Percentiles rank a stretch among this genome's conserved stretches.
Conservation (phyloP, 805 yeast genomes). For the Candida sithepensis region DNA sequence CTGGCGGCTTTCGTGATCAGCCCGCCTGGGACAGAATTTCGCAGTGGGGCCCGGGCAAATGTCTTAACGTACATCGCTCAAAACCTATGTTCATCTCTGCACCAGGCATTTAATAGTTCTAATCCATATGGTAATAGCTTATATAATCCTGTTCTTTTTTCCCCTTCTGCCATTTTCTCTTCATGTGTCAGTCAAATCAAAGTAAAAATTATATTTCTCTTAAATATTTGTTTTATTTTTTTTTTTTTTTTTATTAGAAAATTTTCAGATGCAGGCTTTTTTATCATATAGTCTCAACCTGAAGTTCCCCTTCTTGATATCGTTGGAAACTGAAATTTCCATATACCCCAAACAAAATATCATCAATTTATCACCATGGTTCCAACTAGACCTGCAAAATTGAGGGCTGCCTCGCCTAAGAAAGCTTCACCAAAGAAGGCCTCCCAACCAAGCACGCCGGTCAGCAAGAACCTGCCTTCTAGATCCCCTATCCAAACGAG, state of each 20-base stretch:
- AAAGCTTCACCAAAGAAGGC: constrained; percentile 1
- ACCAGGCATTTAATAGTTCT: too few relatives aligned
- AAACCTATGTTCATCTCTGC: neutral
- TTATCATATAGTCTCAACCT: neutral
- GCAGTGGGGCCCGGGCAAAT: too few relatives aligned
- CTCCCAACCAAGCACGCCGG: constrained; percentile 3
- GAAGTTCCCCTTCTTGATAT: too few relatives aligned
- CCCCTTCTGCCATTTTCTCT: neutral
- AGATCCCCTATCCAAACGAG: constrained; percentile 24
- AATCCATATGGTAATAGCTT: neutral
- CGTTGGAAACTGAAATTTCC: too few relatives aligned
- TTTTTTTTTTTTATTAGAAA: neutral
- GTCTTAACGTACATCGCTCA: too few relatives aligned
- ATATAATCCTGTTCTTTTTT: neutral
- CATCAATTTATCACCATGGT: constrained; percentile 6
- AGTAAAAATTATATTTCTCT: too few relatives aligned
- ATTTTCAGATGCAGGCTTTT: neutral
- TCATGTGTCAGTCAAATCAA: neutral
- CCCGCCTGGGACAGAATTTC: too few relatives aligned
- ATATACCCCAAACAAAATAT: neutral
- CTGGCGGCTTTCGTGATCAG: too few relatives aligned
- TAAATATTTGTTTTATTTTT: neutral
- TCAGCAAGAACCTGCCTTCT: constrained; percentile 11
- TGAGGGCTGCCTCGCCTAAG: too few relatives aligned
- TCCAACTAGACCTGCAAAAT: constrained; percentile 2